These are phyloP conservation scores for Diaporthe citriasiana DNA, from an alignment of 2,329 filamentous ascomycete genomes.

Conservation along the genomic window DNA sequence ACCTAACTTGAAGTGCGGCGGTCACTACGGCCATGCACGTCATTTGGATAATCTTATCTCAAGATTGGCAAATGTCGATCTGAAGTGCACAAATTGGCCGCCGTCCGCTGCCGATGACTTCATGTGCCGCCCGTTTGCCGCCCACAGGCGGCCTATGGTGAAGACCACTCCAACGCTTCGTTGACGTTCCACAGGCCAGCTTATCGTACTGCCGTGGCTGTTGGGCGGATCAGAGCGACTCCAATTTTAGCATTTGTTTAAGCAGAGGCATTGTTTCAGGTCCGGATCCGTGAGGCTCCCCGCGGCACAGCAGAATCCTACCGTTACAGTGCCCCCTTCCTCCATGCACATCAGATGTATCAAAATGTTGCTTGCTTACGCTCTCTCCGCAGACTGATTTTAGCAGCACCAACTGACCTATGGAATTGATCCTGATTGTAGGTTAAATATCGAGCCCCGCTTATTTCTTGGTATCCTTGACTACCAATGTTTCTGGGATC, in stretches of 20 bases:
- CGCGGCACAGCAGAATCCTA: slow-evolving; percentile 25
- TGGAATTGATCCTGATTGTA: neutral
- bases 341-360: slow-evolving; percentile 24
- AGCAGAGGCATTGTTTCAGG: slow-evolving; percentile 3
- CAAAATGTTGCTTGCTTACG: neutral
- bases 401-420: slow-evolving; percentile 12
- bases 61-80: neutral
- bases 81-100: neutral
- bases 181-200: slow-evolving; percentile 5
- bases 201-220: slow-evolving; percentile 5
- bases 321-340: slow-evolving; percentile 18
- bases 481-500: neutral
- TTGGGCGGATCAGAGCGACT: slow-evolving; percentile 19
- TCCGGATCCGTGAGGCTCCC: slow-evolving; percentile 18
- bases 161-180: neutral
- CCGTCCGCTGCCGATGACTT: neutral
- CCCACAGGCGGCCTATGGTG: neutral
- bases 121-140: slow-evolving; percentile 7
- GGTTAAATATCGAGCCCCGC: slow-evolving; percentile 17
- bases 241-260: slow-evolving; percentile 17
- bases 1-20: neutral
- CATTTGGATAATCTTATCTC: neutral
- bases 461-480: slow-evolving; percentile 3
- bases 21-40: neutral
- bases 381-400: slow-evolving; percentile 3